Percentiles rank a stretch among this genome's conserved stretches.
Evolutionary conservation across 106 monocot genomes (phyloP).

Genomic region (Agapanthus africanus): DNA sequence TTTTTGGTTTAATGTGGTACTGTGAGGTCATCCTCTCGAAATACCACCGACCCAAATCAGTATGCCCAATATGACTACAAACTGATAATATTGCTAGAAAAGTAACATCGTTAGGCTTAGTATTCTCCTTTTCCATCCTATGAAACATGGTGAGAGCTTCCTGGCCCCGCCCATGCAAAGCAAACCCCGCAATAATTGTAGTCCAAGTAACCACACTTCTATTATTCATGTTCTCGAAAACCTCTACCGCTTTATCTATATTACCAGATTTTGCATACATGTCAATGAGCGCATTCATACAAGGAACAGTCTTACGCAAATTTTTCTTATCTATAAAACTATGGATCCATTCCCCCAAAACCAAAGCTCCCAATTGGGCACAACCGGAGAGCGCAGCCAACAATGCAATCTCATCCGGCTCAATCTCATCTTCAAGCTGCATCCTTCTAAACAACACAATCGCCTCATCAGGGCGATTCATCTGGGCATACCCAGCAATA

Average conservation of each 20-base stretch:
- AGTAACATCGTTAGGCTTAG: constrained; percentile 57
- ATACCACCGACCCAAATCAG: constrained; percentile 40
- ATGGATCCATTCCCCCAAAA: constrained; percentile 74
- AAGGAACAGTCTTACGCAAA: constrained; percentile 24
- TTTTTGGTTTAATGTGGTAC: constrained; percentile 42
- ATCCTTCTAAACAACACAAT: constrained; percentile 46
- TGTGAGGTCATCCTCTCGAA: constrained; percentile 42
- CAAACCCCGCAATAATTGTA: constrained; percentile 70
- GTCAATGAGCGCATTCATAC: constrained; percentile 70
- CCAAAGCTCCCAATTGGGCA: constrained; percentile 55
- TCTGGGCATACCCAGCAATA: constrained; percentile 46
- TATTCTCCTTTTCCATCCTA: constrained; percentile 46
- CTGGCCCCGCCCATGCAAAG: constrained; percentile 55
- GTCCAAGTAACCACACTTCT: constrained; percentile 63
- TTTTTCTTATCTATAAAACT: constrained; percentile 27
- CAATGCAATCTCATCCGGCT: constrained; percentile 59
- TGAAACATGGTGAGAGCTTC: constrained; percentile 48
- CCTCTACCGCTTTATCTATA: constrained; percentile 43
- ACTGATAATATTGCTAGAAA: constrained; percentile 66
- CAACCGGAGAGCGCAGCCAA: constrained; percentile 51
- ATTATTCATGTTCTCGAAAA: constrained; percentile 53
- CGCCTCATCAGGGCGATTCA: constrained; percentile 39
- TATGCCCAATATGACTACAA: constrained; percentile 53
- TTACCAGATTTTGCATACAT: constrained; percentile 85
- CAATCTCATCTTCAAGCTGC: constrained; percentile 42